A percentile compares a stretch with the other conserved stretches of the same genome.
These are phyloP conservation scores for Gossypium davidsonii DNA, from an alignment of 441 rosid genomes.

Conservation along the genomic window DNA sequence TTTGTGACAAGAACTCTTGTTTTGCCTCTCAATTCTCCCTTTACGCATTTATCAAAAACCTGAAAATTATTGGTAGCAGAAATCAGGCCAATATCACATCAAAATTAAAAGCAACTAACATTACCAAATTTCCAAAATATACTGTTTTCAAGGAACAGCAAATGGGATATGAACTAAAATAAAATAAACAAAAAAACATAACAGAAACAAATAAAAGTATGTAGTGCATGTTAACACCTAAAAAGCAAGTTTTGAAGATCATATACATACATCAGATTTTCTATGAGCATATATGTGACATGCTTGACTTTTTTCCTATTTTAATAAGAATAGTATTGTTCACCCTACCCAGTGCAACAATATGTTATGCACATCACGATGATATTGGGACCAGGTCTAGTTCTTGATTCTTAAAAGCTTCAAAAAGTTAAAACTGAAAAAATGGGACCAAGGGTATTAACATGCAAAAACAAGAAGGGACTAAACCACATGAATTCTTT, in stretches of 20 bases:
- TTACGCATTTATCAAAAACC: slow-evolving; percentile 90
- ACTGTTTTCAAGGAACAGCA: neutral
- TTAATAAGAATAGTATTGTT: neutral
- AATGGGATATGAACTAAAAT: neutral
- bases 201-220: neutral
- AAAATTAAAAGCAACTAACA: slow-evolving; percentile 6
- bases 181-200: neutral
- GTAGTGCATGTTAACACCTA: neutral
- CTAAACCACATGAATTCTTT: neutral
- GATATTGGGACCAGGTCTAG: neutral
- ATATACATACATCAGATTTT: neutral
- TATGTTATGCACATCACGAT: neutral
- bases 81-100: slow-evolving; percentile 13
- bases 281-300: neutral
- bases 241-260: neutral
- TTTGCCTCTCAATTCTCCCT: slow-evolving; percentile 67
- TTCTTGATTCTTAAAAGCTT: neutral
- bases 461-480: neutral
- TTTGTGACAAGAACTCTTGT: slow-evolving; percentile 97
- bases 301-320: neutral
- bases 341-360: neutral
- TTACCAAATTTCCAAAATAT: slow-evolving; percentile 7
- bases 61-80: slow-evolving; percentile 24
- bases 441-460: neutral
- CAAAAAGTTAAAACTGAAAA: neutral